Evolutionary conservation across 192 early-diverging fungal genomes (phyloP).

Genomic region (Backusella parvicylindrica): DNA sequence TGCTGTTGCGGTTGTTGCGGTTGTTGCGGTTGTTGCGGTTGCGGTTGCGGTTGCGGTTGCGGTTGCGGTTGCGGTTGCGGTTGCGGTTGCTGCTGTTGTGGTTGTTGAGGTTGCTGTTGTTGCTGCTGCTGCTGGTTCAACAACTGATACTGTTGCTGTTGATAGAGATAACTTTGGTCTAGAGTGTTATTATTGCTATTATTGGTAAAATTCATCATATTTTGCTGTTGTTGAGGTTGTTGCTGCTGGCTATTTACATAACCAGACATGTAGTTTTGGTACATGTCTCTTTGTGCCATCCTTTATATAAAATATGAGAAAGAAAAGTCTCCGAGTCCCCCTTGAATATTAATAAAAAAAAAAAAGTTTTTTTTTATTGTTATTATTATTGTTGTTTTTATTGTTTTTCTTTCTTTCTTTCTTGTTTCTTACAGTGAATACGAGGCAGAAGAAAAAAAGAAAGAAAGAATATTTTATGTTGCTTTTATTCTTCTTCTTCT

Average conservation of each 20-base stretch:
- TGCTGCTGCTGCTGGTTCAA: not conserved
- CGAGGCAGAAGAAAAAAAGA: not conserved
- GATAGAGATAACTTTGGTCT: not conserved
- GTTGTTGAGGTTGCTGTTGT: not conserved
- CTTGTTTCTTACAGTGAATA: not conserved
- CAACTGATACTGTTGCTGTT: not conserved
- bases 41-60: not conserved
- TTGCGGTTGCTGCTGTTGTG: not conserved
- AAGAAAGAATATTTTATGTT: not conserved
- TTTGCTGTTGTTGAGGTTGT: not conserved
- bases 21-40: not conserved
- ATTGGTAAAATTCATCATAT: not conserved
- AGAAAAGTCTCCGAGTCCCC: too few relatives aligned
- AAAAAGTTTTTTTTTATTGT: not conserved
- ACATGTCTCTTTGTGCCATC: conserved; percentile 1
- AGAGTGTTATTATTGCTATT: not conserved
- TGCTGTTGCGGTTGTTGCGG: too few relatives aligned
- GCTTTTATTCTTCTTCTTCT: not conserved
- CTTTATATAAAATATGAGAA: not conserved
- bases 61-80: not conserved
- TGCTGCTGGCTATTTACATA: not conserved
- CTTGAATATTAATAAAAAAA: not conserved
- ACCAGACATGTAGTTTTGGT: not conserved
- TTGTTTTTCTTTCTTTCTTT: not conserved
- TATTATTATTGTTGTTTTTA: not conserved